Conservation (phyloP, 352 stramenopile species). For the Phytophthora palmivora region DNA sequence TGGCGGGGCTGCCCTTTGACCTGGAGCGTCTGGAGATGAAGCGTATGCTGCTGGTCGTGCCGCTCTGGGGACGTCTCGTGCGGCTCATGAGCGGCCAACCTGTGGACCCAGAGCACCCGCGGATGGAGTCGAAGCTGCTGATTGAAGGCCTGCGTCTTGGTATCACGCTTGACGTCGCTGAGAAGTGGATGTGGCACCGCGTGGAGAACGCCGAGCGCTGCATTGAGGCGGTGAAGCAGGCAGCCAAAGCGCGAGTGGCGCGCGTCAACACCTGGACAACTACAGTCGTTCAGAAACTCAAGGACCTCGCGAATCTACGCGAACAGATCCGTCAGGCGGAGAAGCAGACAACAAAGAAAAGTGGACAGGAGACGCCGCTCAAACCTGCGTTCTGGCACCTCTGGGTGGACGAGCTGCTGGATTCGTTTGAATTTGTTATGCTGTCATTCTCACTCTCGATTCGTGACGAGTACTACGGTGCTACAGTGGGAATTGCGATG, state of each 20-base stretch:
- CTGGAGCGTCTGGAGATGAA: conserved; percentile 71
- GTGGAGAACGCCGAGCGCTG: conserved; percentile 72
- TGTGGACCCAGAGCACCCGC: conserved; percentile 9
- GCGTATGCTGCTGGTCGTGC: conserved; percentile 59
- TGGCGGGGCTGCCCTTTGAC: conserved; percentile 65
- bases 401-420: conserved; percentile 68
- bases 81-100: conserved; percentile 22
- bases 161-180: conserved; percentile 62
- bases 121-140: conserved; percentile 57
- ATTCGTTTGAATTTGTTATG: conserved; percentile 73
- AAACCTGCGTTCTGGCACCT: conserved; percentile 66
- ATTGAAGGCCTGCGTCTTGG: conserved; percentile 63
- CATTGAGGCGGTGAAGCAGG: conserved; percentile 60
- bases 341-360: conserved; percentile 28
- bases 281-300: conserved; percentile 68
- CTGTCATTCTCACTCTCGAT: conserved; percentile 60
- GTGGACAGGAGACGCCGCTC: conserved; percentile 5
- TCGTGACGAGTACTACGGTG: conserved; percentile 61
- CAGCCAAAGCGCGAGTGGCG: conserved; percentile 53
- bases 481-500: conserved; percentile 62
- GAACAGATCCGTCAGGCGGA: conserved; percentile 39
- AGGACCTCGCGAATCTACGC: conserved; percentile 51
- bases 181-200: conserved; percentile 81
- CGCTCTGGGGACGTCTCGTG: conserved; percentile 50
- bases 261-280: conserved; percentile 67